Evolutionary conservation across 2,329 filamentous ascomycete species (phyloP).

Genomic region (Apiospora kogelbergensis): DNA sequence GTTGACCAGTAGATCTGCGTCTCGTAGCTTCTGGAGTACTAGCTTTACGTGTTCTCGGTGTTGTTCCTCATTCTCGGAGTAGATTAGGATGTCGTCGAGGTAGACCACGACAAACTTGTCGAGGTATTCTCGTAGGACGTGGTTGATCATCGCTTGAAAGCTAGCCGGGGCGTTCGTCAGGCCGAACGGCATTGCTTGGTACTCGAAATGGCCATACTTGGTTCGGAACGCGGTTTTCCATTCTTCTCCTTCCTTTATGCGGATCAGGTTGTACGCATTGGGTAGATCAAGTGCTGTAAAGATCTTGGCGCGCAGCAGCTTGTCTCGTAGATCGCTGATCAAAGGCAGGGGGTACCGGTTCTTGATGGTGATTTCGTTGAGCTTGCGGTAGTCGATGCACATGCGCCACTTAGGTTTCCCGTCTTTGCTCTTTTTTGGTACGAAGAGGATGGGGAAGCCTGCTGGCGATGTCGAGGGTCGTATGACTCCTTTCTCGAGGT

Average conservation of each 20-base stretch:
- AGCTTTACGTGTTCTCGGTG: neutral
- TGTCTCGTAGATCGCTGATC: neutral
- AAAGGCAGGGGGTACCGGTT: neutral
- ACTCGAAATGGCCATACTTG: neutral
- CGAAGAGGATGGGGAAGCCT: neutral
- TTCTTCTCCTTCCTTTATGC: neutral
- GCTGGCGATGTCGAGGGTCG: neutral
- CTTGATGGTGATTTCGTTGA: neutral
- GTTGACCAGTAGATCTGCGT: slow-evolving; percentile 16
- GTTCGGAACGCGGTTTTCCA: neutral
- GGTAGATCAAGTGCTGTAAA: neutral
- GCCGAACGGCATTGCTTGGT: neutral
- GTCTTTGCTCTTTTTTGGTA: neutral
- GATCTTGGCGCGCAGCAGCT: neutral
- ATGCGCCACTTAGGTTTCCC: neutral
- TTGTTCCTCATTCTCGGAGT: neutral
- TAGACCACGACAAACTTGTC: neutral
- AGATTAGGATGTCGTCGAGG: neutral
- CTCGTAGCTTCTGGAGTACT: neutral
- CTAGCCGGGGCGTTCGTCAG: neutral
- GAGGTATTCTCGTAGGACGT: neutral
- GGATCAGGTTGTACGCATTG: neutral
- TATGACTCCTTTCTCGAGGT: neutral
- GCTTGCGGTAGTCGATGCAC: neutral
- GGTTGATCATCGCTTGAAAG: neutral